Conservation (phyloP, 352 stramenopile genomes). For the Phytophthora colocasiae region DNA sequence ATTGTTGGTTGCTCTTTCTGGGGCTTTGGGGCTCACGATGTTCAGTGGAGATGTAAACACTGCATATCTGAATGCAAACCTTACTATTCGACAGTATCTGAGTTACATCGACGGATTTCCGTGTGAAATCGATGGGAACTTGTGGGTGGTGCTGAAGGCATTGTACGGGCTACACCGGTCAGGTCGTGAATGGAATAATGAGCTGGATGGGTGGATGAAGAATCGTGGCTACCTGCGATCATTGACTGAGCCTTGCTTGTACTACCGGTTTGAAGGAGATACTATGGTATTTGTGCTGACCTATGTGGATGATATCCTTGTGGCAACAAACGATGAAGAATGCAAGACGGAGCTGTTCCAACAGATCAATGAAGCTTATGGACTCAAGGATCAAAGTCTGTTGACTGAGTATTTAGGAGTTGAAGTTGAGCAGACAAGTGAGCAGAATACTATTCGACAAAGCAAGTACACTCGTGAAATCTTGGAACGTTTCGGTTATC, state of each 20-base stretch:
- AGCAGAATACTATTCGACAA: too few relatives aligned
- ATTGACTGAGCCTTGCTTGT: slow-evolving; percentile 13
- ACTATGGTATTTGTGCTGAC: too few relatives aligned
- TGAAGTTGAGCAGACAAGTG: too few relatives aligned
- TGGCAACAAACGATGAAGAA: too few relatives aligned
- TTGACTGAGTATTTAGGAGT: too few relatives aligned
- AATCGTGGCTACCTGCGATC: not conserved
- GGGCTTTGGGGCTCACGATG: not conserved
- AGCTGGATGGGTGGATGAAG: slow-evolving; percentile 16
- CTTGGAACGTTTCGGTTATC: too few relatives aligned
- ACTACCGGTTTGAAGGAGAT: slow-evolving; percentile 8
- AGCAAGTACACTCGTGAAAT: too few relatives aligned
- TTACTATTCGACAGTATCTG: slow-evolving; percentile 8
- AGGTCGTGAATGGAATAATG: slow-evolving; percentile 15
- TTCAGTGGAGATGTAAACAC: slow-evolving; percentile 8
- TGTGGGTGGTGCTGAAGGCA: not conserved
- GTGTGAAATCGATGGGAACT: slow-evolving; percentile 1
- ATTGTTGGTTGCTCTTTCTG: slow-evolving; percentile 8
- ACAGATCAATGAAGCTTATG: too few relatives aligned
- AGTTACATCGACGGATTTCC: slow-evolving; percentile 1
- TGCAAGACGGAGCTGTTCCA: too few relatives aligned
- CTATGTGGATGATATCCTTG: too few relatives aligned
- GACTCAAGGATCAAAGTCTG: too few relatives aligned
- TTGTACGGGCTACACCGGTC: slow-evolving; percentile 14
- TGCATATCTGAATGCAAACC: not conserved